Percentiles rank a stretch among this genome's conserved stretches.
Conservation (phyloP, 805 yeast species). For the Saturnispora sekii region DNA sequence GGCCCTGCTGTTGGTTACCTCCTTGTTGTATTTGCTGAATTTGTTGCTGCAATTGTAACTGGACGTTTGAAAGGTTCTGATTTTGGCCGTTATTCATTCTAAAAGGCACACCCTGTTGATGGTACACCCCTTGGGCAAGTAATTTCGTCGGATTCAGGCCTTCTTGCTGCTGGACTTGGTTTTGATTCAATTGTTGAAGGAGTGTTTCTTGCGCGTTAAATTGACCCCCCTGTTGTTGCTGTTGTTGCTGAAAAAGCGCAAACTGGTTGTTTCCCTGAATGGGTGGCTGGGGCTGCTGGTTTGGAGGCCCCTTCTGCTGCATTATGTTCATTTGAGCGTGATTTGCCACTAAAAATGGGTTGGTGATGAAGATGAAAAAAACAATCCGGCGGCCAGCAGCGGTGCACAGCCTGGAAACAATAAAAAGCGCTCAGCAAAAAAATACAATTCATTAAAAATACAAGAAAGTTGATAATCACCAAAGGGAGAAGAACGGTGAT, state of each 20-base stretch:
- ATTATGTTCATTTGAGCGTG: background rate
- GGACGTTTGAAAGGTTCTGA: slow-evolving; percentile 3
- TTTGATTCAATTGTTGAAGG: slow-evolving; percentile 2
- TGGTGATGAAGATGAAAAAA: too few species aligned
- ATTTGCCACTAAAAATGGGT: too few species aligned
- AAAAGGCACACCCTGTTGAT: slow-evolving; percentile 16
- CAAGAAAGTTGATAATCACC: too few species aligned
- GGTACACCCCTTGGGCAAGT: slow-evolving; percentile 17
- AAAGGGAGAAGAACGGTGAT: too few species aligned
- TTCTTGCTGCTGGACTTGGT: slow-evolving; percentile 13
- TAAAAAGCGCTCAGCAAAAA: too few species aligned
- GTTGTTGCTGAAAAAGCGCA: slow-evolving; percentile 1
- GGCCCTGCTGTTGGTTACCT: background rate
- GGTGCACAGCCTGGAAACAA: too few species aligned
- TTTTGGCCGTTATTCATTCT: slow-evolving; percentile 6
- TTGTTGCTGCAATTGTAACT: slow-evolving; percentile 8
- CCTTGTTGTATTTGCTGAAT: slow-evolving; percentile 8
- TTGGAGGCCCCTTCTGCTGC: background rate
- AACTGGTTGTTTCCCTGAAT: background rate
- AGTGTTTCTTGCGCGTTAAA: slow-evolving; percentile 7
- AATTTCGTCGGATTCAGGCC: slow-evolving; percentile 13
- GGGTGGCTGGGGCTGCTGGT: too few species aligned
- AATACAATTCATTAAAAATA: too few species aligned
- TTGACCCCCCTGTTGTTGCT: background rate
- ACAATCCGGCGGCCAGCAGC: too few species aligned